Evolutionary conservation across 2,329 filamentous ascomycete genomes (phyloP).

Genomic region (Xylaria sp.): DNA sequence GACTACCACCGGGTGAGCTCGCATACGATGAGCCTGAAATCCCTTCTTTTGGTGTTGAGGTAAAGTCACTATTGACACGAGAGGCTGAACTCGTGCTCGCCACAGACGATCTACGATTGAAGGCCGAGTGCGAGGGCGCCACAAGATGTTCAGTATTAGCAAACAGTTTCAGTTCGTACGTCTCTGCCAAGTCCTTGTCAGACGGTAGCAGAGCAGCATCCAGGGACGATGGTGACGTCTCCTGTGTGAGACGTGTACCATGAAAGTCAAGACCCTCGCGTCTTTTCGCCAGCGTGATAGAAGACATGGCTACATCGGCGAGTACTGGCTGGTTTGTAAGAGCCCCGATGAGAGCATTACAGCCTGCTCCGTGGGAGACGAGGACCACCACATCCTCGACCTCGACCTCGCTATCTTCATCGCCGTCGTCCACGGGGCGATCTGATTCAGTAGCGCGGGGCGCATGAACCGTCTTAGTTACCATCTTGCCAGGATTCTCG

Average conservation of each 20-base stretch:
- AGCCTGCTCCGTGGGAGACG: slow-evolving; percentile 91
- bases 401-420: slow-evolving; percentile 56
- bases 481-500: slow-evolving; percentile 47
- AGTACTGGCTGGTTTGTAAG: slow-evolving; percentile 88
- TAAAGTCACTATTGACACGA: slow-evolving; percentile 36
- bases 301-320: slow-evolving; percentile 83
- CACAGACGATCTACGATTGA: slow-evolving; percentile 31
- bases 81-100: slow-evolving; percentile 30
- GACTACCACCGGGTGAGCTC: slow-evolving; percentile 37
- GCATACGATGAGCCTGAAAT: slow-evolving; percentile 34
- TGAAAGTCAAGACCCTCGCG: slow-evolving; percentile 44
- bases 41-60: slow-evolving; percentile 30
- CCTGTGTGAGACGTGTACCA: slow-evolving; percentile 27
- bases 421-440: slow-evolving; percentile 29
- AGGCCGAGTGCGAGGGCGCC: slow-evolving; percentile 31
- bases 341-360: slow-evolving; percentile 89
- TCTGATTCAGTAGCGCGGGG: slow-evolving; percentile 24
- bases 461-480: slow-evolving; percentile 38
- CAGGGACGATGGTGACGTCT: slow-evolving; percentile 24
- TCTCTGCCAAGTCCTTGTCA: slow-evolving; percentile 48
- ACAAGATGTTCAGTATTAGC: slow-evolving; percentile 69
- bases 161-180: slow-evolving; percentile 70
- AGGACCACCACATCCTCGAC: slow-evolving; percentile 76
- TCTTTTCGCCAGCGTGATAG: slow-evolving; percentile 78
- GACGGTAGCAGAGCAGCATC: slow-evolving; percentile 25